Evolutionary conservation across 2,329 filamentous ascomycete species (phyloP).

Genomic region (Annulohypoxylon truncatum): DNA sequence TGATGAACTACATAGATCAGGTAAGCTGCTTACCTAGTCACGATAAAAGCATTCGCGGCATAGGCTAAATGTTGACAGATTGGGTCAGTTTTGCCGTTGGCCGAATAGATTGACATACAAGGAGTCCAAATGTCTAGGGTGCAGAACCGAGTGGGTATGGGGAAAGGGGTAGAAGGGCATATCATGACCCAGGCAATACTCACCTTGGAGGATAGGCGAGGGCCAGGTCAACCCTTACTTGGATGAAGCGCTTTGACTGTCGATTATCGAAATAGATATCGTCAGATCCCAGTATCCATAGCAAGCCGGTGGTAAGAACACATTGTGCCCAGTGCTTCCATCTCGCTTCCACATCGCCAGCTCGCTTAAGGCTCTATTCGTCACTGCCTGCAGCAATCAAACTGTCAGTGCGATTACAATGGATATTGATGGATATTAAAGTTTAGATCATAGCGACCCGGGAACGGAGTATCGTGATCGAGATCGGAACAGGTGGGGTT

Average conservation of each 20-base stretch:
- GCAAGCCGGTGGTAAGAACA: background rate
- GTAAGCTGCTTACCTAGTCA: too few relatives aligned
- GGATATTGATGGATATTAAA: background rate
- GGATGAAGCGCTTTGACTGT: background rate
- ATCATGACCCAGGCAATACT: background rate
- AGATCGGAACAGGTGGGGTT: background rate
- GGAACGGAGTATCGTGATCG: background rate
- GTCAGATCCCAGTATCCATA: background rate
- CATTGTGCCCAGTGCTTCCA: background rate
- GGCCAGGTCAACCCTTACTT: background rate
- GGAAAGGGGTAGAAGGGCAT: background rate
- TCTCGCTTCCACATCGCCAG: too few relatives aligned
- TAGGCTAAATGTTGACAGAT: background rate
- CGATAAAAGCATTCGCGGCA: background rate
- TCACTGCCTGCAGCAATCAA: background rate
- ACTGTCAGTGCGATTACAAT: background rate
- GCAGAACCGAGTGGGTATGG: background rate
- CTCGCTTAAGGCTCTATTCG: background rate
- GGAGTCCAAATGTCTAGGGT: background rate
- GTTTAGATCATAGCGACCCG: background rate
- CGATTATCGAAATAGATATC: background rate
- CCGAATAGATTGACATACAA: background rate
- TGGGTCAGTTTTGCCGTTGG: background rate
- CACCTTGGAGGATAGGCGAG: background rate
- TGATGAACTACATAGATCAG: too few relatives aligned